Percentiles rank a stretch among this genome's conserved stretches.
Evolutionary conservation across 805 yeast species (phyloP).

Genomic region (Nakazawaea wickerhamii): DNA sequence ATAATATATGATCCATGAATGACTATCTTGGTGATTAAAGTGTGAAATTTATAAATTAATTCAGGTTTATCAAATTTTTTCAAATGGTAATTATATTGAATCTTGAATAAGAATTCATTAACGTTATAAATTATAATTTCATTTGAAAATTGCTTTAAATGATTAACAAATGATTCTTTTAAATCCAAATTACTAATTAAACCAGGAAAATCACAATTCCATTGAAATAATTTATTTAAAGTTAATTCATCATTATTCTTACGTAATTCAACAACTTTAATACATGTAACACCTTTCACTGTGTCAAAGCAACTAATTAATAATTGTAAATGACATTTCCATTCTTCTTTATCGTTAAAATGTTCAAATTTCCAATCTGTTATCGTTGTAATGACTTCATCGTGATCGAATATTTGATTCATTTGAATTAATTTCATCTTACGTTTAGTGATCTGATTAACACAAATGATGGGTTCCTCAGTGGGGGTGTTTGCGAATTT

Average conservation of each 20-base stretch:
- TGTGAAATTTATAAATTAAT: conserved; percentile 5
- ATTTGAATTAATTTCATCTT: conserved; percentile 7
- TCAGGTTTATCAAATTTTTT: conserved; percentile 20
- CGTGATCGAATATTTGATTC: conserved; percentile 12
- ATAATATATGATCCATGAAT: background rate
- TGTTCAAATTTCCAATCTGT: conserved; percentile 29
- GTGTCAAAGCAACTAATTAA: conserved; percentile 28
- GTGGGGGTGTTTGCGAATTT: conserved; percentile 20
- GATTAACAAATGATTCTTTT: conserved; percentile 17
- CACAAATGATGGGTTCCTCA: conserved; percentile 16
- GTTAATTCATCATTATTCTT: conserved; percentile 6
- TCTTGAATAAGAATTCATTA: conserved; percentile 15
- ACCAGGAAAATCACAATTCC: conserved; percentile 14
- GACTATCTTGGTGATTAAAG: background rate
- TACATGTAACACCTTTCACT: conserved; percentile 15
- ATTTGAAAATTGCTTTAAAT: conserved; percentile 21
- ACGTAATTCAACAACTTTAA: conserved; percentile 25
- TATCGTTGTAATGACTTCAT: conserved; percentile 25
- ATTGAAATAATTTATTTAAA: conserved; percentile 8
- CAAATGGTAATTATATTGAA: conserved; percentile 17
- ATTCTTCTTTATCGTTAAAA: conserved; percentile 13
- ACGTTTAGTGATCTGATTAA: conserved; percentile 15
- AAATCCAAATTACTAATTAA: conserved; percentile 15
- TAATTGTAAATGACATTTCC: conserved; percentile 22
- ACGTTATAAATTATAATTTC: conserved; percentile 21